Conservation (phyloP, 441 rosid species). For the Populus hybrid region DNA sequence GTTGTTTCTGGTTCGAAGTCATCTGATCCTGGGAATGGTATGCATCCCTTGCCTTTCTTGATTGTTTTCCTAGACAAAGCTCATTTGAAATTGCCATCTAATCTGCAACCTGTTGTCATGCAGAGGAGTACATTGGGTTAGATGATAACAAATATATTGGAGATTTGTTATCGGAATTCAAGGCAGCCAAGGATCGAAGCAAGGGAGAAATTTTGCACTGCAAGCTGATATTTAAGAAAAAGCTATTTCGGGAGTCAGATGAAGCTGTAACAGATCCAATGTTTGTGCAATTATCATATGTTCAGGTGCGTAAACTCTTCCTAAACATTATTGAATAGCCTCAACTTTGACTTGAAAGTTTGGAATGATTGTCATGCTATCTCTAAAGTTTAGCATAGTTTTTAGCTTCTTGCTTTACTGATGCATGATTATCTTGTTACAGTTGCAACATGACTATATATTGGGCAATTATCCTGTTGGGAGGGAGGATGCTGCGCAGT, state of each 20-base stretch:
- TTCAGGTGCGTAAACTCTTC: conserved; percentile 63
- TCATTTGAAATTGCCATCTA: conserved; percentile 19
- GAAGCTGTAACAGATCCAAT: conserved; percentile 92
- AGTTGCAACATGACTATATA: conserved; percentile 98
- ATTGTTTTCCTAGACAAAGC: conserved; percentile 14
- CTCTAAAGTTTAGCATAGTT: neutral
- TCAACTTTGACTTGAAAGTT: neutral
- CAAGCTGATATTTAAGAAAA: conserved; percentile 84
- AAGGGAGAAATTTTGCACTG: conserved; percentile 97
- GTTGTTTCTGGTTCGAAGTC: conserved; percentile 91
- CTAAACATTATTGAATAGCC: neutral
- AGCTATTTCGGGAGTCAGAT: conserved; percentile 95
- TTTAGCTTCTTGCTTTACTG: conserved; percentile 24
- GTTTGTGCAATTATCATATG: conserved; percentile 95
- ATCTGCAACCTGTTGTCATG: conserved; percentile 26
- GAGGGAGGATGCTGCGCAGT: conserved; percentile 97
- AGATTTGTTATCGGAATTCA: conserved; percentile 88
- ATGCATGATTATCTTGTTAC: conserved; percentile 32
- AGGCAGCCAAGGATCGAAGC: conserved; percentile 87
- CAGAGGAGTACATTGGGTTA: conserved; percentile 94
- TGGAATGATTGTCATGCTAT: neutral
- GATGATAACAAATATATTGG: conserved; percentile 98
- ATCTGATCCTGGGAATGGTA: conserved; percentile 89
- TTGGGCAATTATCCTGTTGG: conserved; percentile 98
- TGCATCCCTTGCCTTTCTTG: conserved; percentile 20